These are phyloP conservation scores for Artemisia annua DNA, from an alignment of 129 eudicot species.

Conservation along the genomic window DNA sequence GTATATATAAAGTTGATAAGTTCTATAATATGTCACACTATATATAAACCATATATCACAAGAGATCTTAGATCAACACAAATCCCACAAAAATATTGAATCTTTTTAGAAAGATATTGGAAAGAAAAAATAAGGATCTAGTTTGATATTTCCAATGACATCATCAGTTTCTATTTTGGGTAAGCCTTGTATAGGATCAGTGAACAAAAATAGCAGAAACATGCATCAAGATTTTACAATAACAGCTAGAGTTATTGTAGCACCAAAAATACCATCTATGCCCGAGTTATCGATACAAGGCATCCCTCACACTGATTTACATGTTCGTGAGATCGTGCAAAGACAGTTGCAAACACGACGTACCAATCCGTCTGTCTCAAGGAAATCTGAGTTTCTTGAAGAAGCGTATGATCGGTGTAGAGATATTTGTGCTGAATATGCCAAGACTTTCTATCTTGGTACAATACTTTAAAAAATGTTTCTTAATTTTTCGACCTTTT, in stretches of 20 bases:
- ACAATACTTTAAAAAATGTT: background rate
- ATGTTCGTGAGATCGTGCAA: slow-evolving; percentile 52
- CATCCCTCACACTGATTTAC: slow-evolving; percentile 51
- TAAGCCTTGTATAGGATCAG: slow-evolving; percentile 35
- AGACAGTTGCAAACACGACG: slow-evolving; percentile 42
- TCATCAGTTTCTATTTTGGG: slow-evolving; percentile 40
- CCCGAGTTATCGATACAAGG: slow-evolving; percentile 53
- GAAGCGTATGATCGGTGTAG: slow-evolving; percentile 74
- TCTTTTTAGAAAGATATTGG: slow-evolving; percentile 14
- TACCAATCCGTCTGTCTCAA: slow-evolving; percentile 3
- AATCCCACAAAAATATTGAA: no score
- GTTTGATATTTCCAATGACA: slow-evolving; percentile 38
- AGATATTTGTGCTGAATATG: slow-evolving; percentile 79
- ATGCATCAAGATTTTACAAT: slow-evolving; percentile 24
- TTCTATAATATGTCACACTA: slow-evolving; percentile 7
- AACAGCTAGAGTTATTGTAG: slow-evolving; percentile 43
- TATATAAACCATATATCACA: slow-evolving; percentile 20
- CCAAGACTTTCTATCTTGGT: slow-evolving; percentile 93
- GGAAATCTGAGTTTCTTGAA: slow-evolving; percentile 60
- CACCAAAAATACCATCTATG: slow-evolving; percentile 39
- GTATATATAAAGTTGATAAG: slow-evolving; percentile 16
- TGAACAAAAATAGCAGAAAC: slow-evolving; percentile 19
- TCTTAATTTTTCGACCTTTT: background rate
- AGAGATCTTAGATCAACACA: slow-evolving; percentile 4
- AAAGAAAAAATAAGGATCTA: background rate